A percentile compares a stretch with the other conserved stretches of the same genome.
Evolutionary conservation across 768 basidiomycete species (phyloP).

Genomic region (Naganishia onofrii): DNA sequence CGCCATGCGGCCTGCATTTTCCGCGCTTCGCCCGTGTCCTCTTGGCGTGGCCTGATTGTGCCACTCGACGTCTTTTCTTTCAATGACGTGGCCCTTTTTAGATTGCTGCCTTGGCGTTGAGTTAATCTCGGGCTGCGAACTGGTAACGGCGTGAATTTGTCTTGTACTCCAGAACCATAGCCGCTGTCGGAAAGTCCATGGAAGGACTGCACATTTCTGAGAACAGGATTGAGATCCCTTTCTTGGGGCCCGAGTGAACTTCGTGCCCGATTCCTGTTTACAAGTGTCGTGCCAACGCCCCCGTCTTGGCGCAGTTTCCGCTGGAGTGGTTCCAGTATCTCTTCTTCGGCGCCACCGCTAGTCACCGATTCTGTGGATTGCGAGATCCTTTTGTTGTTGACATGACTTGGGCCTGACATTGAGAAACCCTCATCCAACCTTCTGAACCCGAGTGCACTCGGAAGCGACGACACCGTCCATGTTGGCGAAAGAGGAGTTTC

Average conservation of each 20-base stretch:
- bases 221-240: too few species aligned
- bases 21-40: not conserved
- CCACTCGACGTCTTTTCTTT: conserved; percentile 14
- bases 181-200: not conserved
- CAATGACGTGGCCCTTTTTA: conserved; percentile 6
- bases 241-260: not conserved
- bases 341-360: conserved; percentile 1
- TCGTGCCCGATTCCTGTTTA: not conserved
- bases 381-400: conserved; percentile 1
- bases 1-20: conserved; percentile 1
- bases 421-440: not conserved
- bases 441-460: not conserved
- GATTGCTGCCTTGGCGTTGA: not conserved
- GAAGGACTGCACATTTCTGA: not conserved
- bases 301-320: not conserved
- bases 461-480: not conserved
- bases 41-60: conserved; percentile 6
- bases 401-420: not conserved
- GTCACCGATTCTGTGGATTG: conserved; percentile 1
- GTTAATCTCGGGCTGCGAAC: conserved; percentile 23
- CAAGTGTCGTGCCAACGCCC: not conserved
- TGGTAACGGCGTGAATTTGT: conserved; percentile 27
- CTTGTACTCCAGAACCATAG: not conserved
- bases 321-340: not conserved
- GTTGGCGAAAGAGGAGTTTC: not conserved